These are phyloP conservation scores for Bipolaris oryzae DNA, from an alignment of 2,329 filamentous ascomycete species.

Conservation along the genomic window DNA sequence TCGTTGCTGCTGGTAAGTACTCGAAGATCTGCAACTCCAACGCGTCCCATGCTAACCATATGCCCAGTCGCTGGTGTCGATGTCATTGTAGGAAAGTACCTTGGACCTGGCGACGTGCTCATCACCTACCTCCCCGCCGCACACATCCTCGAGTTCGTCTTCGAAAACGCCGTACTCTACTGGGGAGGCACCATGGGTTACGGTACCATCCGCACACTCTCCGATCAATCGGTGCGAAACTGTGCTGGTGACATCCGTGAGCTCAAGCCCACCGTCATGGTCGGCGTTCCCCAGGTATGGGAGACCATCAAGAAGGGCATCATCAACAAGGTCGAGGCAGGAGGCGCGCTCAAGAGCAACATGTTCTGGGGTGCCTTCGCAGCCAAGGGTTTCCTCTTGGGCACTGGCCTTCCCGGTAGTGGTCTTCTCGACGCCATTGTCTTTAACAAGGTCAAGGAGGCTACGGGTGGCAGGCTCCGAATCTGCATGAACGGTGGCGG, in stretches of 20 bases:
- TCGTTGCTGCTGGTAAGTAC: slow-evolving; percentile 74
- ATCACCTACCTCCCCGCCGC: slow-evolving; percentile 92
- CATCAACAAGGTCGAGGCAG: slow-evolving; percentile 74
- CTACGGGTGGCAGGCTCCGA: slow-evolving; percentile 85
- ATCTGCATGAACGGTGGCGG: slow-evolving; percentile 95
- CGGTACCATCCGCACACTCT: slow-evolving; percentile 86
- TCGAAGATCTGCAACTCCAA: background rate
- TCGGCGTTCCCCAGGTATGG: slow-evolving; percentile 96
- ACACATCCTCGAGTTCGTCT: slow-evolving; percentile 94
- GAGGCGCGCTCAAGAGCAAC: slow-evolving; percentile 71
- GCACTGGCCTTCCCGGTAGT: slow-evolving; percentile 67
- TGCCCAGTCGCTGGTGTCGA: slow-evolving; percentile 74
- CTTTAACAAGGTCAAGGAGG: slow-evolving; percentile 88
- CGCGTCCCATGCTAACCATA: slow-evolving; percentile 16
- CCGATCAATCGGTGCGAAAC: slow-evolving; percentile 84
- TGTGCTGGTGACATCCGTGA: slow-evolving; percentile 94
- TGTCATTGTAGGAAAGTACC: slow-evolving; percentile 75
- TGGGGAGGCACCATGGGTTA: slow-evolving; percentile 94
- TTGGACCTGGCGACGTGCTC: slow-evolving; percentile 78
- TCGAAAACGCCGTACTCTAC: slow-evolving; percentile 88
- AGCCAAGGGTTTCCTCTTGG: slow-evolving; percentile 66
- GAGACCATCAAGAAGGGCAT: slow-evolving; percentile 97
- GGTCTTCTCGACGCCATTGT: slow-evolving; percentile 79
- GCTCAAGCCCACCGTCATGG: slow-evolving; percentile 84
- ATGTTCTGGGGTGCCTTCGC: slow-evolving; percentile 76